Evolutionary conservation across 2,329 filamentous ascomycete species (phyloP).

Genomic region (Aspergillus terreus): DNA sequence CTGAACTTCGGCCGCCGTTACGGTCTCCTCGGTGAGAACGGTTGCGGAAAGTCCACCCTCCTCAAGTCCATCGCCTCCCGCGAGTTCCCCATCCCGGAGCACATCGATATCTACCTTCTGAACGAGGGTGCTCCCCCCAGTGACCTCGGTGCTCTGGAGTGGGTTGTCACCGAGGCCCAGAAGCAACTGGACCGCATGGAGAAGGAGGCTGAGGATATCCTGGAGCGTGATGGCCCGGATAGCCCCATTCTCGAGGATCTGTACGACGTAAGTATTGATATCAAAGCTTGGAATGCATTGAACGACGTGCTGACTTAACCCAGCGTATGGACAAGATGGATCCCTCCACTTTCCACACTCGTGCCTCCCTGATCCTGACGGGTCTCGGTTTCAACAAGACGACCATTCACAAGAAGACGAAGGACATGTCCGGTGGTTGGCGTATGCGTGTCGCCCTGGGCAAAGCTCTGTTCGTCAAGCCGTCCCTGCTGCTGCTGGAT

Average conservation of each 20-base stretch:
- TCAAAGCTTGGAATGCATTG: neutral
- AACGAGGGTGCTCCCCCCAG: constrained; percentile 93
- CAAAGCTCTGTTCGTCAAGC: constrained; percentile 98
- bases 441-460: constrained; percentile 97
- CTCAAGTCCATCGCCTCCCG: constrained; percentile 90
- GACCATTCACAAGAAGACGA: constrained; percentile 98
- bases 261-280: constrained; percentile 69
- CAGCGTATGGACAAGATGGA: constrained; percentile 99
- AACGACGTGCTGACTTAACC: constrained; percentile 19
- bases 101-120: constrained; percentile 96
- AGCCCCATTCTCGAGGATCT: constrained; percentile 86
- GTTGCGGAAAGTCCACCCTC: constrained; percentile 97
- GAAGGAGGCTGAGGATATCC: constrained; percentile 78
- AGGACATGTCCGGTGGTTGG: constrained; percentile 99
- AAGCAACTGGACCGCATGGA: constrained; percentile 89
- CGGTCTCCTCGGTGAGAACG: constrained; percentile 95
- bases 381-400: constrained; percentile 99
- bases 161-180: constrained; percentile 94
- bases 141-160: constrained; percentile 88
- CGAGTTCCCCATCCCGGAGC: constrained; percentile 93
- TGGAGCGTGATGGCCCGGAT: constrained; percentile 90
- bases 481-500: constrained; percentile 89
- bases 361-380: constrained; percentile 92
- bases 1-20: constrained; percentile 90
- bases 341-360: constrained; percentile 91